Evolutionary conservation across 768 basidiomycete genomes (phyloP).

Genomic region (Russula foetens): DNA sequence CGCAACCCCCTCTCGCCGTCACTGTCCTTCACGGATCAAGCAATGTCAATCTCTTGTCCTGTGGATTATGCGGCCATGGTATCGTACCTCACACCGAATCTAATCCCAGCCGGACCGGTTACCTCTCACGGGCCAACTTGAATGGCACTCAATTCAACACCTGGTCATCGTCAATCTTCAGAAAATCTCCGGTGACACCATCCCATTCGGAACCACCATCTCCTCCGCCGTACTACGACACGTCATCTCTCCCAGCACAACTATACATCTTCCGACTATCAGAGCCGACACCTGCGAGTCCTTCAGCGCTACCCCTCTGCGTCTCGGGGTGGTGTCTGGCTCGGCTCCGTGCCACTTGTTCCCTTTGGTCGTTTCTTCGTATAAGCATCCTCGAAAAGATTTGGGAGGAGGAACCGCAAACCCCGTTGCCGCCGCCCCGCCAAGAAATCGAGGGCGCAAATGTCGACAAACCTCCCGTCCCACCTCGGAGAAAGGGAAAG

Average conservation of each 20-base stretch:
- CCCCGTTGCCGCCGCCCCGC: constrained; percentile 28
- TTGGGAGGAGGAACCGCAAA: constrained; percentile 71
- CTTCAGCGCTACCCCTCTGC: constrained; percentile 52
- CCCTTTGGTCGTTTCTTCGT: constrained; percentile 83
- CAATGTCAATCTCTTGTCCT: constrained; percentile 48
- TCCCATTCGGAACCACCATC: constrained; percentile 30
- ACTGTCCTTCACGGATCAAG: constrained; percentile 35
- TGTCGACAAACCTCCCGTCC: constrained; percentile 48
- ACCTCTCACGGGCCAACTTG: constrained; percentile 21
- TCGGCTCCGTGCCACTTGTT: constrained; percentile 80
- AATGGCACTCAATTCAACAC: constrained; percentile 29
- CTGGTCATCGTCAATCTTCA: constrained; percentile 55
- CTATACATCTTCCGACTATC: constrained; percentile 65
- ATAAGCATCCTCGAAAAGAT: constrained; percentile 75
- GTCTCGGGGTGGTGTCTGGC: constrained; percentile 78
- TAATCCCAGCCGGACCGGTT: constrained; percentile 30
- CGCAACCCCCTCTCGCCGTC: constrained; percentile 26
- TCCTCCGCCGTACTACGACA: constrained; percentile 25
- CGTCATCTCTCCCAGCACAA: constrained; percentile 31
- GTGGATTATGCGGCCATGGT: constrained; percentile 69
- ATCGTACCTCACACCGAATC: constrained; percentile 36
- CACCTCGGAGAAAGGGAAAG: constrained; percentile 42
- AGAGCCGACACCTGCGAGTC: constrained; percentile 24
- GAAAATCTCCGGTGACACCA: constrained; percentile 33
- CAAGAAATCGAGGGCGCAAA: constrained; percentile 8